Evolutionary conservation across 1,284 basidiomycete genomes (phyloP).

Genomic region (Cystobasidium slooffiae): DNA sequence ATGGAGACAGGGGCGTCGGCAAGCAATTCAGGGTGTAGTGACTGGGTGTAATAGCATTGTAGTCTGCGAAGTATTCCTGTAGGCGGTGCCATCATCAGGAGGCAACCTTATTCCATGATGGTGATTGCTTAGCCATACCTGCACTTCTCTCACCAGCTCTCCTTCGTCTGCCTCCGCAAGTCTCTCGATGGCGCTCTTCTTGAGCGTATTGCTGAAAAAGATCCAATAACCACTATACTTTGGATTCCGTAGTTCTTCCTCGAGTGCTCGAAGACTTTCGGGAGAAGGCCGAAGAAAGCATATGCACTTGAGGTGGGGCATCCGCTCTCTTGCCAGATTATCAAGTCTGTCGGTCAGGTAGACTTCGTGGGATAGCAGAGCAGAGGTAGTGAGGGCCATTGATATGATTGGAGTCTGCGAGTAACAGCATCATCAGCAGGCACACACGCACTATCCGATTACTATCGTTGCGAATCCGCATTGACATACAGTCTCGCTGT

Average conservation of each 20-base stretch:
- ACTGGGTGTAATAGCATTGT: conserved; percentile 80
- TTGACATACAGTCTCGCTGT: conserved; percentile 82
- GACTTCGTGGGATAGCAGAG: conserved; percentile 91
- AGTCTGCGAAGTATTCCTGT: conserved; percentile 95
- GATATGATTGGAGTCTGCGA: conserved; percentile 94
- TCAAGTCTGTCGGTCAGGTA: conserved; percentile 97
- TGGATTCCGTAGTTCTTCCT: conserved; percentile 81
- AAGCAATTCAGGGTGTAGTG: conserved; percentile 77
- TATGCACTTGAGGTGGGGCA: conserved; percentile 95
- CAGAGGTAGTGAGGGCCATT: conserved; percentile 90
- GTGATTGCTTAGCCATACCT: conserved; percentile 63
- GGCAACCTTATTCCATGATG: too few relatives aligned
- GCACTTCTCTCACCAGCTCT: conserved; percentile 94
- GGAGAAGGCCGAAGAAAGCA: conserved; percentile 85
- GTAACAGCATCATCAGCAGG: neutral
- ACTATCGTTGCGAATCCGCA: neutral
- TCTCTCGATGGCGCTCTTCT: conserved; percentile 87
- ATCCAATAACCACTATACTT: conserved; percentile 96
- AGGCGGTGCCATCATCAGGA: neutral
- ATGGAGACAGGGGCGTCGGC: conserved; percentile 61
- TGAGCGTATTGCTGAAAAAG: conserved; percentile 93
- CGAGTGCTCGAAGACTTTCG: conserved; percentile 78
- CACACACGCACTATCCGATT: neutral
- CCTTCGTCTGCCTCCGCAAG: conserved; percentile 94
- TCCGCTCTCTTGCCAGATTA: conserved; percentile 71